Percentiles rank a stretch among this genome's conserved stretches.
Evolutionary conservation across 2,329 filamentous ascomycete genomes (phyloP).

Genomic region (Epichloe amarillans): DNA sequence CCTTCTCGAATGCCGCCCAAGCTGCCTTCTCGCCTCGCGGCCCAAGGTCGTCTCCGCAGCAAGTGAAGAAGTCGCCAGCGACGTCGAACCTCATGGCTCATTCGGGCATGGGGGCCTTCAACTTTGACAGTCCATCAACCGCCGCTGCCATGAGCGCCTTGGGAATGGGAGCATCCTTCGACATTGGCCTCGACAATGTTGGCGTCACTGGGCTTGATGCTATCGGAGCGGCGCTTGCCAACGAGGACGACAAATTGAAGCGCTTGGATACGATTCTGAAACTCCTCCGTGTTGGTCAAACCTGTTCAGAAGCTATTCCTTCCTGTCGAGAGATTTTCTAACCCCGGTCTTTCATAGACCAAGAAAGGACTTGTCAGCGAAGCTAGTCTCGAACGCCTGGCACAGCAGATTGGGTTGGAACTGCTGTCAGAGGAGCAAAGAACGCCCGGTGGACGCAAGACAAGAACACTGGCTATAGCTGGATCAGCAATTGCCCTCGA

Average conservation of each 20-base stretch:
- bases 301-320: too few relatives aligned
- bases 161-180: slow-evolving; percentile 35
- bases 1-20: slow-evolving; percentile 45
- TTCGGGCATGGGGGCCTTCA: slow-evolving; percentile 31
- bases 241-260: slow-evolving; percentile 42
- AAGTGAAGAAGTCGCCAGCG: slow-evolving; percentile 50
- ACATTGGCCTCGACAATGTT: slow-evolving; percentile 39
- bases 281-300: slow-evolving; percentile 31
- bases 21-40: slow-evolving; percentile 47
- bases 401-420: slow-evolving; percentile 52
- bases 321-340: not conserved
- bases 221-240: slow-evolving; percentile 24
- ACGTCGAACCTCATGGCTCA: slow-evolving; percentile 36
- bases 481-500: slow-evolving; percentile 48
- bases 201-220: slow-evolving; percentile 33
- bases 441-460: slow-evolving; percentile 32
- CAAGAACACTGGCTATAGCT: slow-evolving; percentile 46
- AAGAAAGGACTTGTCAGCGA: slow-evolving; percentile 56
- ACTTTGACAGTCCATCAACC: slow-evolving; percentile 52
- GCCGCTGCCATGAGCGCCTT: slow-evolving; percentile 47
- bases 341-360: slow-evolving; percentile 14
- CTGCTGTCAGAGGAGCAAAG: slow-evolving; percentile 43
- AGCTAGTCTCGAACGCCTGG: slow-evolving; percentile 59
- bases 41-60: slow-evolving; percentile 48
- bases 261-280: slow-evolving; percentile 38